A percentile compares a stretch with the other conserved stretches of the same genome.
These are phyloP conservation scores for Akebia trifoliata DNA, from an alignment of 164 flowering plant species.

Conservation along the genomic window DNA sequence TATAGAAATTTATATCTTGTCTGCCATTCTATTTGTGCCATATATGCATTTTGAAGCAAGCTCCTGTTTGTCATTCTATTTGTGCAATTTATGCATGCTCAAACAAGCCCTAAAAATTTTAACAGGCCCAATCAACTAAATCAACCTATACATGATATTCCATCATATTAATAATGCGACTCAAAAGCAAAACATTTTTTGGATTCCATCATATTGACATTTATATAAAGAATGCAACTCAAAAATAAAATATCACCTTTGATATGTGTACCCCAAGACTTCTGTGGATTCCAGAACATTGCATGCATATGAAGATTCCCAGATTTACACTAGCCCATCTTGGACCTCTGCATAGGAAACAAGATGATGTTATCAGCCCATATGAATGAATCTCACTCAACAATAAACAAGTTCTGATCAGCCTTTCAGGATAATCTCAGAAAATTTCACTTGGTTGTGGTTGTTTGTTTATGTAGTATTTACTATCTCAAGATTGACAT, in stretches of 20 bases:
- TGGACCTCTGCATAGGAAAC: constrained; percentile 47
- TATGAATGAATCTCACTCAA: constrained; percentile 1
- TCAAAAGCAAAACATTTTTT: too few relatives aligned
- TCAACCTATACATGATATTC: background rate
- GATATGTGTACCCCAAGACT: constrained; percentile 67
- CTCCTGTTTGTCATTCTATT: too few relatives aligned
- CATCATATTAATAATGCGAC: too few relatives aligned
- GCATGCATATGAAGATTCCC: constrained; percentile 75
- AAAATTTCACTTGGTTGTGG: background rate
- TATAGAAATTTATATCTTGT: too few relatives aligned
- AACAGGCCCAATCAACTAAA: background rate
- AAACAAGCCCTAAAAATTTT: background rate
- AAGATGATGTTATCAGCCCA: constrained; percentile 7
- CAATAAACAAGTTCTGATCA: background rate
- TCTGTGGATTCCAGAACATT: constrained; percentile 70
- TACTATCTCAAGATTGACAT: background rate
- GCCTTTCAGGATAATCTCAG: background rate
- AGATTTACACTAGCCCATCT: constrained; percentile 78
- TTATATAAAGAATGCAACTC: background rate
- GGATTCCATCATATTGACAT: background rate
- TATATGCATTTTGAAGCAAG: too few relatives aligned
- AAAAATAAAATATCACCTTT: constrained; percentile 34
- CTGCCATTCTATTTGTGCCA: too few relatives aligned
- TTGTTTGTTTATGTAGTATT: background rate
- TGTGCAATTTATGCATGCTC: background rate